Percentiles rank a stretch among this genome's conserved stretches.
Conservation (phyloP, 495 filamentous ascomycete species). For the Xanthoparmelia taractica region DNA sequence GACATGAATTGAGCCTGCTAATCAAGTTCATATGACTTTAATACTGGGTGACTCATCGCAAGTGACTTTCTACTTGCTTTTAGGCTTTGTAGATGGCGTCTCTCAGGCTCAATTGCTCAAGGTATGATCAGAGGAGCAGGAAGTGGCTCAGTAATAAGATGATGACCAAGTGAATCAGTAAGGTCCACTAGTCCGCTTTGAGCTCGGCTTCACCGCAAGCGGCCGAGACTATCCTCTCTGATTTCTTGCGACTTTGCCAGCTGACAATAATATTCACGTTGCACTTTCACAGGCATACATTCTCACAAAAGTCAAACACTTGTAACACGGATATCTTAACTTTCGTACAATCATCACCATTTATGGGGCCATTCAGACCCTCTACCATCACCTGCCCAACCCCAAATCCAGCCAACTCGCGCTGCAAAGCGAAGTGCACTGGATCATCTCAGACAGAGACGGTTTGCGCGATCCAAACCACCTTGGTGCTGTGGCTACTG, state of each 20-base stretch:
- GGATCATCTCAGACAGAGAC: not conserved
- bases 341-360: constrained; percentile 10
- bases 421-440: constrained; percentile 6
- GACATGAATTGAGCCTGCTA: not conserved
- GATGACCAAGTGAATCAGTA: no score
- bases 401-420: constrained; percentile 2
- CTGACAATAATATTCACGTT: constrained; percentile 11
- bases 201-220: constrained; percentile 4
- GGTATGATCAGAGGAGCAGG: not conserved
- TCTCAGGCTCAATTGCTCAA: not conserved
- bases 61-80: not conserved
- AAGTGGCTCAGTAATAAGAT: not conserved
- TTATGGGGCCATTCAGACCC: constrained; percentile 25
- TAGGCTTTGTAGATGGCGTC: not conserved
- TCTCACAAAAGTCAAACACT: not conserved
- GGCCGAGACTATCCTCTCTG: constrained; percentile 2
- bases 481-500: constrained; percentile 44
- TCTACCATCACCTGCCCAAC: not conserved
- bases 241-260: constrained; percentile 10
- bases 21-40: not conserved
- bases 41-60: not conserved
- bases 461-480: constrained; percentile 8
- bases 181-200: not conserved
- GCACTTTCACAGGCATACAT: constrained; percentile 1
- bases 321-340: not conserved